Evolutionary conservation across 257 asterid genomes (phyloP).

Genomic region (Lithospermum erythrorhizon): DNA sequence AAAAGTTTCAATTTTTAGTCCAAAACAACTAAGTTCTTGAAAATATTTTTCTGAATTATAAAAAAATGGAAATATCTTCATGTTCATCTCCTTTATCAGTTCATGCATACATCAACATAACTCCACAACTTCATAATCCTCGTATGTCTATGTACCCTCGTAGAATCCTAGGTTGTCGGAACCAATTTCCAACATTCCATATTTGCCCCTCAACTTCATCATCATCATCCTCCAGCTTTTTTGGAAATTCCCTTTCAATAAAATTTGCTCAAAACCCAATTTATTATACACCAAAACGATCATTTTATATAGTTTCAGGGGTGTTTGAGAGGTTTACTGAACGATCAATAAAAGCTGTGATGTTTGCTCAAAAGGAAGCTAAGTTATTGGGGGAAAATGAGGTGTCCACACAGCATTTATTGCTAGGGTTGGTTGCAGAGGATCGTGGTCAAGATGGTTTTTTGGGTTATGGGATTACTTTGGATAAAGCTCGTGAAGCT

Average conservation of each 20-base stretch:
- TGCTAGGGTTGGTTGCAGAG: constrained; percentile 87
- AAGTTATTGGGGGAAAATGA: constrained; percentile 56
- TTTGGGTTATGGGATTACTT: constrained; percentile 60
- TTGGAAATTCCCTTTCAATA: constrained; percentile 39
- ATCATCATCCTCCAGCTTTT: constrained; percentile 28
- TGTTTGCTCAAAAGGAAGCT: constrained; percentile 85
- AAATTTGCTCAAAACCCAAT: constrained; percentile 9
- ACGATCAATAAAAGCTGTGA: constrained; percentile 81
- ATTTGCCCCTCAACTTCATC: constrained; percentile 21
- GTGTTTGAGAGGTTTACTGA: constrained; percentile 89
- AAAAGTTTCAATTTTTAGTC: background rate
- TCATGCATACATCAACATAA: constrained; percentile 27
- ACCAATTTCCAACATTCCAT: constrained; percentile 19
- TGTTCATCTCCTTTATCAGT: constrained; percentile 77
- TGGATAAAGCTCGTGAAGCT: constrained; percentile 65
- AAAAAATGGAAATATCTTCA: constrained; percentile 45
- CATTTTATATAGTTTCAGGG: constrained; percentile 49
- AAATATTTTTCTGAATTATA: background rate
- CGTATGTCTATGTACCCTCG: constrained; percentile 21
- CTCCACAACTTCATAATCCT: constrained; percentile 20
- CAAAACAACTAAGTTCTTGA: background rate
- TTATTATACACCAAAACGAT: constrained; percentile 20
- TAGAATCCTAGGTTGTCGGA: constrained; percentile 25
- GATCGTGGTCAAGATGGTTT: constrained; percentile 80
- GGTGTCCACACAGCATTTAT: constrained; percentile 74